Percentiles rank a stretch among this genome's conserved stretches.
These are phyloP conservation scores for Clausena lansium DNA, from an alignment of 345 rosid species.

Conservation along the genomic window DNA sequence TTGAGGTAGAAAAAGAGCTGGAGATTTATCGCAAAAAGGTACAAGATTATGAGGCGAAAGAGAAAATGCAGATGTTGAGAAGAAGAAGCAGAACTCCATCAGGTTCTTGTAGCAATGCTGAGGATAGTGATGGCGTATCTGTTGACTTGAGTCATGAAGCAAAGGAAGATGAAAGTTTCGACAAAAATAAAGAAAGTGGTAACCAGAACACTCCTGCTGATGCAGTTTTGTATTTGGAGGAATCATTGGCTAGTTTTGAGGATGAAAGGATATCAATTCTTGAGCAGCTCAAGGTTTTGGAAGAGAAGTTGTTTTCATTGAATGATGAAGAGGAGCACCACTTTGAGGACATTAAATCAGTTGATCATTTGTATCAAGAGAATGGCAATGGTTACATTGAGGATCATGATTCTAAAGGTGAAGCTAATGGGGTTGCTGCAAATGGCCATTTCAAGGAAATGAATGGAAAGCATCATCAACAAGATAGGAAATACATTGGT, in stretches of 20 bases:
- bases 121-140: constrained; percentile 60
- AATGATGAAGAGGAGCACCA: constrained; percentile 54
- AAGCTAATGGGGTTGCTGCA: constrained; percentile 40
- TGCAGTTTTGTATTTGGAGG: constrained; percentile 73
- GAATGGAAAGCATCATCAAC: constrained; percentile 48
- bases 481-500: constrained; percentile 28
- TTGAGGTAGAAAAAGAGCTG: constrained; percentile 72
- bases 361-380: constrained; percentile 30
- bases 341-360: constrained; percentile 46
- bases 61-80: constrained; percentile 46
- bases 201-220: constrained; percentile 64
- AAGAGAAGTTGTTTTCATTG: constrained; percentile 63
- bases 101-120: constrained; percentile 58
- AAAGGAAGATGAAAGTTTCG: constrained; percentile 37
- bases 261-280: constrained; percentile 84
- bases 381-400: constrained; percentile 46
- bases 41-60: constrained; percentile 70
- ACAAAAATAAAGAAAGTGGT: constrained; percentile 30
- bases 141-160: constrained; percentile 49
- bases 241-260: constrained; percentile 69
- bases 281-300: constrained; percentile 85
- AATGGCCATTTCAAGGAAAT: constrained; percentile 57
- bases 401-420: constrained; percentile 20
- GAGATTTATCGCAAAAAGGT: constrained; percentile 60
- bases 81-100: constrained; percentile 60